phyloP scores from a whole-genome alignment of 768 basidiomycete genomes.

The Hypsizygus marmoreus region DNA sequence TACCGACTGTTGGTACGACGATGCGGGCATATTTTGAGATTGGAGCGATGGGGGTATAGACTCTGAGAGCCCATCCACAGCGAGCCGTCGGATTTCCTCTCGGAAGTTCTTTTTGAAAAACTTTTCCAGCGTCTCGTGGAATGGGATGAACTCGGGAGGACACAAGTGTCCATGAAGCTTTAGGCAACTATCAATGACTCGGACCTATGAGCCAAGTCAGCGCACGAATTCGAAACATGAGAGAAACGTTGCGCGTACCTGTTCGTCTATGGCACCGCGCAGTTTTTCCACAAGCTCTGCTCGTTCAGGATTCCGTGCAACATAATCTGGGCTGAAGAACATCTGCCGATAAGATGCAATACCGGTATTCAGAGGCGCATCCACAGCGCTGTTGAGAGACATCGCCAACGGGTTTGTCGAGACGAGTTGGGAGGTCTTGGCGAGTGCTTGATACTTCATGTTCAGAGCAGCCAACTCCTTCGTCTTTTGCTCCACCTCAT shows the following conservation, averaged over 20 bases:
- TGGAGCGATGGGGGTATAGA: constrained; percentile 41
- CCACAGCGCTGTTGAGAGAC: constrained; percentile 85
- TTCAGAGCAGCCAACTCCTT: constrained; percentile 73
- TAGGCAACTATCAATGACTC: constrained; percentile 81
- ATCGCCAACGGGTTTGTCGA: constrained; percentile 84
- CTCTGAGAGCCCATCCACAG: constrained; percentile 57
- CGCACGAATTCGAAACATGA: constrained; percentile 2
- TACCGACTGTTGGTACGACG: constrained; percentile 48
- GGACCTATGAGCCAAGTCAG: constrained; percentile 47
- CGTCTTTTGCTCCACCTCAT: constrained; percentile 79
- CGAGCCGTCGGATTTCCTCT: constrained; percentile 77
- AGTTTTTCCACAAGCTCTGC: constrained; percentile 73
- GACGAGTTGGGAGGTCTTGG: constrained; percentile 71
- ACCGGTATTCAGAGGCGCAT: constrained; percentile 77
- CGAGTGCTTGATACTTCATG: constrained; percentile 72
- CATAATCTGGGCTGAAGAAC: constrained; percentile 75
- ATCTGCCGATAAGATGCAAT: constrained; percentile 74
- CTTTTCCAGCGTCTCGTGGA: constrained; percentile 87
- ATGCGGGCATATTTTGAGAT: constrained; percentile 35
- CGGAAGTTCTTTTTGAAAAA: constrained; percentile 85
- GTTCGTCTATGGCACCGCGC: constrained; percentile 75
- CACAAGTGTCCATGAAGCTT: constrained; percentile 82
- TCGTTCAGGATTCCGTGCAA: constrained; percentile 68
- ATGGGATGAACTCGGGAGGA: constrained; percentile 84
- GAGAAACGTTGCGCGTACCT: constrained; percentile 48